Base-by-base conservation (phyloP, 495 filamentous ascomycete species). In the Lasiosphaeria hispida region DNA sequence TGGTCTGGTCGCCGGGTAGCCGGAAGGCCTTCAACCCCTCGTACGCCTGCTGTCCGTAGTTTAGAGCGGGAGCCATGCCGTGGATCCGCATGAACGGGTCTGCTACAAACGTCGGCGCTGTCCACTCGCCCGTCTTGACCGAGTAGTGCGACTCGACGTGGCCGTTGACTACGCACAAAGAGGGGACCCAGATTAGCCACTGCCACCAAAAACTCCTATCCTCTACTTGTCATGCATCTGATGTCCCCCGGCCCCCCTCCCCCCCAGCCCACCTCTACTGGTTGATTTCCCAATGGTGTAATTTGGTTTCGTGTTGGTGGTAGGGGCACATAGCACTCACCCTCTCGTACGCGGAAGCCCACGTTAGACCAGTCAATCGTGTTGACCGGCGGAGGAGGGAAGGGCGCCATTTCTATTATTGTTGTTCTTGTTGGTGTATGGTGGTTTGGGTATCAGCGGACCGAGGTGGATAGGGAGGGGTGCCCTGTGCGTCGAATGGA, bases 1-100 rank as follows among this genome's bases (percentile, higher is more conserved):
- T 89, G 34, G 73, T 65, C 53, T 75, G 64, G 61, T 81, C 70
- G 37, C 78, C 75, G 33, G 87, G 84, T 36, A 81, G 79, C 37
- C 92, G 90, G 80, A 96, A 95, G 50, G 92, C 90, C 71, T 96
- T 97, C 55, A 96, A 80, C 9, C 92, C 92, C 64, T 96, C 92
- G 80, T 92, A 96, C 47, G 90, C 92, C 76, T 96, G 92, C 63
- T 94, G 89, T 41, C 88, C 92, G 69, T 96, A 96, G 79, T 96
- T 96, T 42, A 96, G 82, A 36, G 80, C 92, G 0, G 92, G 92
- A 0, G 90, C 84, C 86, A 96, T 90, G 58, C 91, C 92, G 73
- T 96, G 92, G 64, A 96, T 83, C 52, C 81, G 80, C 56, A 96
- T 82, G 76, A 79, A 90, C 4, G 92, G 92, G 63, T 90, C 87